These are phyloP conservation scores for Hirschfeldia incana DNA, from an alignment of 345 rosid genomes.

Conservation along the genomic window DNA sequence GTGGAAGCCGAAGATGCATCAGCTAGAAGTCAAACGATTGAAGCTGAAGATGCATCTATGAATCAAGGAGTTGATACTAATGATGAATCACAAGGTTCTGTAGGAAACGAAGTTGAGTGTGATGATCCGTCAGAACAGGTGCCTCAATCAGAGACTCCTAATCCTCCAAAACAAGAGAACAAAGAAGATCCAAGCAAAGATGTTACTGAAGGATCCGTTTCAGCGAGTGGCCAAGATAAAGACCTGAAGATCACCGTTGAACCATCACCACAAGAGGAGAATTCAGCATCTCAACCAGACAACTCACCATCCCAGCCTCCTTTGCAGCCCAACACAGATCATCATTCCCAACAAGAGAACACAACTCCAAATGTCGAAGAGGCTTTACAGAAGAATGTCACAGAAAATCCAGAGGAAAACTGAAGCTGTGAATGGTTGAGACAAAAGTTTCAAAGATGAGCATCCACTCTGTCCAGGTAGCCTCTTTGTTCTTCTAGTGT, in stretches of 20 bases:
- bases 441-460: not conserved
- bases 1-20: too few species aligned
- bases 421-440: slow-evolving; percentile 17
- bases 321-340: not conserved
- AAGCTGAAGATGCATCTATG: slow-evolving; percentile 3
- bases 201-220: slow-evolving; percentile 2
- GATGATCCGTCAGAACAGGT: slow-evolving; percentile 19
- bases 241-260: not conserved
- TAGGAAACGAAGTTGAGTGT: not conserved
- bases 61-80: slow-evolving; percentile 22
- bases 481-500: slow-evolving; percentile 24
- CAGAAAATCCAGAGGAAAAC: not conserved
- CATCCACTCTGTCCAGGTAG: slow-evolving; percentile 9
- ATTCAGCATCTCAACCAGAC: not conserved
- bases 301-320: not conserved
- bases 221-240: not conserved
- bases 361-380: not conserved
- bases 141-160: slow-evolving; percentile 22
- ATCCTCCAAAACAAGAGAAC: slow-evolving; percentile 15
- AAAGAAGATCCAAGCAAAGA: slow-evolving; percentile 22
- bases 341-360: not conserved
- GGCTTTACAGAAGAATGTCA: not conserved
- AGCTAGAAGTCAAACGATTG: too few species aligned
- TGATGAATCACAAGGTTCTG: slow-evolving; percentile 12
- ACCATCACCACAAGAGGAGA: not conserved